phyloP scores from a whole-genome alignment of 352 stramenopile genomes.

The Phytophthora foliorum region DNA sequence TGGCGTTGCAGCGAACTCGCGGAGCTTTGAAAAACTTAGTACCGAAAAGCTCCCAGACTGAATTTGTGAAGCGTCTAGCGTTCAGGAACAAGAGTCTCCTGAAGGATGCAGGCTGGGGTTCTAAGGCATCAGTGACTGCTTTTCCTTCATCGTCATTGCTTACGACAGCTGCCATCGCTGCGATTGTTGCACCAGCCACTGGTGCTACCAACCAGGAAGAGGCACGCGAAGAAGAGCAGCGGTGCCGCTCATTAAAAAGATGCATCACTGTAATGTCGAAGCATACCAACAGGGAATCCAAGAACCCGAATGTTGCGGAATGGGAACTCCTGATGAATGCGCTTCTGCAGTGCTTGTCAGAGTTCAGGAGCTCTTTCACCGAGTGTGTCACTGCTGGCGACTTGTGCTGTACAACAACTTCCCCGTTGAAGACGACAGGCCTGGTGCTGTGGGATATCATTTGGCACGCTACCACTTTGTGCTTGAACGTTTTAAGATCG shows the following conservation, averaged over 20 bases:
- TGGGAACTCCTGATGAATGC: conserved; percentile 25
- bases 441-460: conserved; percentile 48
- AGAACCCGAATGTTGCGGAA: conserved; percentile 11
- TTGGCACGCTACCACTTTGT: conserved; percentile 40
- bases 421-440: conserved; percentile 9
- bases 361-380: conserved; percentile 21
- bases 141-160: background rate
- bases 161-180: background rate
- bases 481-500: conserved; percentile 26
- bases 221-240: background rate
- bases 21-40: conserved; percentile 46
- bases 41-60: conserved; percentile 52
- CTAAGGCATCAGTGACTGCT: conserved; percentile 6
- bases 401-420: conserved; percentile 6
- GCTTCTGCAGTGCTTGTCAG: conserved; percentile 18
- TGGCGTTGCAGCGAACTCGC: conserved; percentile 47
- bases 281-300: background rate
- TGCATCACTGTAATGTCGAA: conserved; percentile 26
- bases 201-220: conserved; percentile 6
- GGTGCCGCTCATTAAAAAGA: conserved; percentile 30
- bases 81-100: conserved; percentile 53
- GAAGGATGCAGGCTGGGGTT: conserved; percentile 38
- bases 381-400: conserved; percentile 17
- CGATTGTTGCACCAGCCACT: background rate
- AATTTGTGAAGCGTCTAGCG: conserved; percentile 60